Percentiles rank a stretch among this genome's conserved stretches.
These are phyloP conservation scores for Rhododendron kiyosumense DNA, from an alignment of 148 eudicot genomes.

Conservation along the genomic window DNA sequence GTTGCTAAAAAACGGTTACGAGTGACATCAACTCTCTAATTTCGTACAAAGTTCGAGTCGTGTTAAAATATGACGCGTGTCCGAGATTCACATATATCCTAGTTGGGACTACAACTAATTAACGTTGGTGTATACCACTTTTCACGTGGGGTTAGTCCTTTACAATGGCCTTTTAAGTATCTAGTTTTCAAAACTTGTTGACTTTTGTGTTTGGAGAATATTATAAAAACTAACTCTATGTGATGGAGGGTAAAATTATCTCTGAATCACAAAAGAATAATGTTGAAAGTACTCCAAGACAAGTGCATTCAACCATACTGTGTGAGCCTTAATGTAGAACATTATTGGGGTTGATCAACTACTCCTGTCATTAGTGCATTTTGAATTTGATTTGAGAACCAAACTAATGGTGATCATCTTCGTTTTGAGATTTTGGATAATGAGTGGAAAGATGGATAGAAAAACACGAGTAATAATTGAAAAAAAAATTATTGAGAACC, in stretches of 20 bases:
- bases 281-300: slow-evolving; percentile 14
- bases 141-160: slow-evolving; percentile 13
- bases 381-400: slow-evolving; percentile 6
- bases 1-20: background rate
- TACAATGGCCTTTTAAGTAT: background rate
- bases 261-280: slow-evolving; percentile 12
- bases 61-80: background rate
- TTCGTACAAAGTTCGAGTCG: background rate
- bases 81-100: background rate
- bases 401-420: background rate
- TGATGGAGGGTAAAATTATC: background rate
- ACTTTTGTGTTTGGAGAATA: background rate
- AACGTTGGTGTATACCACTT: background rate
- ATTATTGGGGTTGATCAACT: slow-evolving; percentile 3
- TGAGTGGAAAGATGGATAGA: too few relatives aligned
- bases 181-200: background rate
- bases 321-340: background rate
- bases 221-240: background rate
- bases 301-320: slow-evolving; percentile 10
- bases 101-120: background rate
- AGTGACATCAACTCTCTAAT: background rate
- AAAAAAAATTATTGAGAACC: too few relatives aligned
- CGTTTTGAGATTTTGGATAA: too few relatives aligned
- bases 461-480: too few relatives aligned
- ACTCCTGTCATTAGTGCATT: background rate